These are phyloP conservation scores for Phialophora macrospora DNA, from an alignment of 2,329 filamentous ascomycete species.

Conservation along the genomic window DNA sequence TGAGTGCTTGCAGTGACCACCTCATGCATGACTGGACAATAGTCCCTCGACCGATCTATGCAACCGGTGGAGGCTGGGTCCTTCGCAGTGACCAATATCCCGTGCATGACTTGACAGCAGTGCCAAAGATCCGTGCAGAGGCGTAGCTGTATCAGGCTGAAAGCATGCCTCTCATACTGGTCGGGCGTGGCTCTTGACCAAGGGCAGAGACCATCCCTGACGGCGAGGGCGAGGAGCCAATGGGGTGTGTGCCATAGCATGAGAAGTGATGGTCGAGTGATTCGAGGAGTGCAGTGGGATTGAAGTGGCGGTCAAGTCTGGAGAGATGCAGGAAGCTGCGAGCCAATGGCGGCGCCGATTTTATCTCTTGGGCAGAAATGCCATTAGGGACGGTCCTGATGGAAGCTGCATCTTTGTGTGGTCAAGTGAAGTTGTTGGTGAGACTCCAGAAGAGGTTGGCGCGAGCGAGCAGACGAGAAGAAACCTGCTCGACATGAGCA, in stretches of 20 bases:
- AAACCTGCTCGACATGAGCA: neutral
- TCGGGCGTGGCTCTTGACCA: neutral
- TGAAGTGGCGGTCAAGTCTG: neutral
- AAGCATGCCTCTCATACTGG: neutral
- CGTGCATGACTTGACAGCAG: neutral
- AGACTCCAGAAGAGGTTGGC: no score
- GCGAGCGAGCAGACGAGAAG: neutral
- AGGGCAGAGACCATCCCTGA: neutral
- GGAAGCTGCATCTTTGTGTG: neutral
- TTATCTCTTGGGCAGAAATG: neutral
- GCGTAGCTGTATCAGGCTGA: neutral
- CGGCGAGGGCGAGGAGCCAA: neutral
- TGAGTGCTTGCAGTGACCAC: slow-evolving; percentile 8
- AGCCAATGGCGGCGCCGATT: neutral
- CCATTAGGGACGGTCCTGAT: neutral
- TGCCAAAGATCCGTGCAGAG: slow-evolving; percentile 13
- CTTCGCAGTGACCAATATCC: neutral
- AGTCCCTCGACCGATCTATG: neutral
- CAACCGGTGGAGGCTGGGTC: slow-evolving; percentile 12
- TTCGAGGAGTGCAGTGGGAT: neutral
- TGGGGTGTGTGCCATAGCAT: neutral
- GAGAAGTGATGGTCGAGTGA: neutral
- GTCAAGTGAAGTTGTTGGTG: no score
- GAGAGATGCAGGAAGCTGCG: no score
- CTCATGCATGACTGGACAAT: neutral